Percentiles rank a stretch among this genome's conserved stretches.
Conservation (phyloP, 805 yeast species). For the Spathaspora sp. region DNA sequence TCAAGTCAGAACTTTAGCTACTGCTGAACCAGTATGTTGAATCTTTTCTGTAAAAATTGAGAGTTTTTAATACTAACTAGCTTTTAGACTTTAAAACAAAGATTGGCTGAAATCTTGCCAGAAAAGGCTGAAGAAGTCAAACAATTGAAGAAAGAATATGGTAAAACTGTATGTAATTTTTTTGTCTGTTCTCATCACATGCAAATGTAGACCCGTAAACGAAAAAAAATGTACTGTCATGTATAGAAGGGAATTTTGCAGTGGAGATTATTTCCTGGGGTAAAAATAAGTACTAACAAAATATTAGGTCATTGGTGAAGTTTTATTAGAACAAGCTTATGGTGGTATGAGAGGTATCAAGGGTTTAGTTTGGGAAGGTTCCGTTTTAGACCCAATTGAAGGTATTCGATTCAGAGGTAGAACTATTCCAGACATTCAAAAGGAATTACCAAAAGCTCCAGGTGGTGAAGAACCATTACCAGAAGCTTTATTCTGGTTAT, state of each 20-base stretch:
- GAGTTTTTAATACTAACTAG: slow-evolving; percentile 9
- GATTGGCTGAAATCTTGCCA: slow-evolving; percentile 90
- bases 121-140: slow-evolving; percentile 89
- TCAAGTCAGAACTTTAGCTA: slow-evolving; percentile 27
- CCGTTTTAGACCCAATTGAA: slow-evolving; percentile 68
- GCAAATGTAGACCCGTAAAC: not conserved
- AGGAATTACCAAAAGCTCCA: slow-evolving; percentile 56
- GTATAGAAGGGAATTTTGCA: too few relatives aligned
- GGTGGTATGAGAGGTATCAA: slow-evolving; percentile 84
- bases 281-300: slow-evolving; percentile 24
- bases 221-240: too few relatives aligned
- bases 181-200: not conserved
- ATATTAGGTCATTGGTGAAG: slow-evolving; percentile 41
- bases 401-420: slow-evolving; percentile 79
- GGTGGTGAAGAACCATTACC: slow-evolving; percentile 65
- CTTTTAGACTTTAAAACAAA: slow-evolving; percentile 77
- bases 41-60: not conserved
- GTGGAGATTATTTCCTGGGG: not conserved
- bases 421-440: slow-evolving; percentile 71
- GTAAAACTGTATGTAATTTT: slow-evolving; percentile 58
- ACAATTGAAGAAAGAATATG: slow-evolving; percentile 86
- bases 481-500: slow-evolving; percentile 74
- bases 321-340: slow-evolving; percentile 41
- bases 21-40: slow-evolving; percentile 34
- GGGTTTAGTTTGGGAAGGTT: slow-evolving; percentile 77